These are phyloP conservation scores for Neofusicoccum parvum DNA, from an alignment of 2,329 filamentous ascomycete genomes.

Conservation along the genomic window DNA sequence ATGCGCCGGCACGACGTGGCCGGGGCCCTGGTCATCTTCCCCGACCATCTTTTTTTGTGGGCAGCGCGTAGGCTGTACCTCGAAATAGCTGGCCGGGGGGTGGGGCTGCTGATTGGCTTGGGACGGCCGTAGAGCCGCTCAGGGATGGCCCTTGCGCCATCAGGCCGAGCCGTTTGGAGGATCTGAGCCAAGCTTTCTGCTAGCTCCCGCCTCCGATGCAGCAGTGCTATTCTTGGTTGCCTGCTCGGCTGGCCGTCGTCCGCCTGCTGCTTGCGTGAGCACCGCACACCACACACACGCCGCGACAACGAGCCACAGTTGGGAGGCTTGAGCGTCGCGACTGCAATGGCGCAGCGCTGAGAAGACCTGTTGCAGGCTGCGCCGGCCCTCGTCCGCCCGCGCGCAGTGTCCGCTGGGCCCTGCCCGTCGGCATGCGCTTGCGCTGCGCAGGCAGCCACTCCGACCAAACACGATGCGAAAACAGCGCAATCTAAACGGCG, in stretches of 20 bases:
- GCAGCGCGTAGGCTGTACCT: conserved; percentile 16
- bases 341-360: not conserved
- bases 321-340: not conserved
- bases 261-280: conserved; percentile 1
- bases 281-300: not conserved
- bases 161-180: not conserved
- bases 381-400: no score
- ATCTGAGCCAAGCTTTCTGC: conserved; percentile 16
- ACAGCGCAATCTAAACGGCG: not conserved
- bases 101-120: not conserved
- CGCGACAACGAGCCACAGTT: not conserved
- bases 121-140: not conserved
- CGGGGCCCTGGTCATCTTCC: not conserved
- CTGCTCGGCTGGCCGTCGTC: not conserved
- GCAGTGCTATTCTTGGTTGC: conserved; percentile 7
- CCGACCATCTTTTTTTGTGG: not conserved
- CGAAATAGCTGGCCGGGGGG: conserved; percentile 8
- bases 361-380: not conserved
- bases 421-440: not conserved
- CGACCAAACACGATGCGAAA: no score
- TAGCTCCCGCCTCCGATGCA: conserved; percentile 1
- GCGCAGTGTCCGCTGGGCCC: not conserved
- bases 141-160: conserved; percentile 12
- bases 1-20: conserved; percentile 4
- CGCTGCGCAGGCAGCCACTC: no score